Conservation (phyloP, 2,329 filamentous ascomycete genomes). For the Tolypocladium tundrense region DNA sequence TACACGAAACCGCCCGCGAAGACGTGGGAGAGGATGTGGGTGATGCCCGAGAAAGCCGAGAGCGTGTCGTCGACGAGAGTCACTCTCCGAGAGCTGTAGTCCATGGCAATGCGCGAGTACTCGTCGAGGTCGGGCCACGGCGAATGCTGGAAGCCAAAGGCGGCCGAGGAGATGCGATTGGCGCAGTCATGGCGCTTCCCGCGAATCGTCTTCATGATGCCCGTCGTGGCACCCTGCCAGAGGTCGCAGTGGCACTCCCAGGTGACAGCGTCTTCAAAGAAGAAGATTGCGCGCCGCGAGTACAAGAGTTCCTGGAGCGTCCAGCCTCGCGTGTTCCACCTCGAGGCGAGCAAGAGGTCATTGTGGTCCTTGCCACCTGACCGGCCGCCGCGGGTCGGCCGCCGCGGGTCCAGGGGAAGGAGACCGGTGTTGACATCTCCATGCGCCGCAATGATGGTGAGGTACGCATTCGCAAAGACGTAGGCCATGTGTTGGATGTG, state of each 20-base stretch:
- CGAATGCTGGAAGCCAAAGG: constrained; percentile 27
- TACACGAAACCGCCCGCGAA: constrained; percentile 33
- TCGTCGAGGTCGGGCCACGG: constrained; percentile 36
- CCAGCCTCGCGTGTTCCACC: constrained; percentile 31
- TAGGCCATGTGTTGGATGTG: constrained; percentile 34
- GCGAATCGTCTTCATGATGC: constrained; percentile 19
- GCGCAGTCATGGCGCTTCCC: constrained; percentile 21
- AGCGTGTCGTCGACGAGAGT: constrained; percentile 31
- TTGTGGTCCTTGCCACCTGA: constrained; percentile 20
- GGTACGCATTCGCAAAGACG: constrained; percentile 32
- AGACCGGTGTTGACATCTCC: constrained; percentile 28
- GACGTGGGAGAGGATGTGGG: constrained; percentile 27
- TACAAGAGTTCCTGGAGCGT: constrained; percentile 33
- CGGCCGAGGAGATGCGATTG: constrained; percentile 19
- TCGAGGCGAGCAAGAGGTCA: constrained; percentile 26
- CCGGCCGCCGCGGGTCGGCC: constrained; percentile 14
- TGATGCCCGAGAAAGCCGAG: constrained; percentile 32
- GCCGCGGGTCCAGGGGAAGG: constrained; percentile 23
- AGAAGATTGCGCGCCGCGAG: constrained; percentile 30
- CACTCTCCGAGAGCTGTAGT: constrained; percentile 29
- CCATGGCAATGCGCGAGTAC: constrained; percentile 31
- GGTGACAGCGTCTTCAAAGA: constrained; percentile 31
- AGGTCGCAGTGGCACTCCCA: constrained; percentile 36
- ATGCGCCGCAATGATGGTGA: constrained; percentile 33
- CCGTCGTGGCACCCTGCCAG: constrained; percentile 25